A percentile compares a stretch with the other conserved stretches of the same genome.
Evolutionary conservation across 768 basidiomycete species (phyloP).

Genomic region (Lentinula sp.): DNA sequence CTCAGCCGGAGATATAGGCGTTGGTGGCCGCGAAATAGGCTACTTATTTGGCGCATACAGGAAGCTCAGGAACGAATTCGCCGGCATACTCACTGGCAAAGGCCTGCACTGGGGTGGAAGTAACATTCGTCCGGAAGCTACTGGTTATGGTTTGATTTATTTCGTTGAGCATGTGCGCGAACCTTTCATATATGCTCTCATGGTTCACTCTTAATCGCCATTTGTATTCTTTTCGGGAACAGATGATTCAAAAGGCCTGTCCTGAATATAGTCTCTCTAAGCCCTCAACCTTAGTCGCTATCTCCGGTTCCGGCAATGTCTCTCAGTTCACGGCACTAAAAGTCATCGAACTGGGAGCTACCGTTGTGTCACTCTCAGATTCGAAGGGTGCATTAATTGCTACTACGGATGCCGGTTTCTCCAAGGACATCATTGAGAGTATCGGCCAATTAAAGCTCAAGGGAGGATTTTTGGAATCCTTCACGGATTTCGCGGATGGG

Average conservation of each 20-base stretch:
- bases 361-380: conserved; percentile 68
- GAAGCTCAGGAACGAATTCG: conserved; percentile 64
- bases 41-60: conserved; percentile 79
- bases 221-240: background rate
- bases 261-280: conserved; percentile 48
- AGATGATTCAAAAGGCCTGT: conserved; percentile 54
- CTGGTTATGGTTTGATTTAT: conserved; percentile 72
- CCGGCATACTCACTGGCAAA: conserved; percentile 68
- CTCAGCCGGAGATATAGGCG: conserved; percentile 64
- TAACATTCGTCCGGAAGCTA: conserved; percentile 69
- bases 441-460: conserved; percentile 50
- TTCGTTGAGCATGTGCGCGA: conserved; percentile 61
- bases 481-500: conserved; percentile 21
- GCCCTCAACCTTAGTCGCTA: conserved; percentile 42
- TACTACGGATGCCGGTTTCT: conserved; percentile 48
- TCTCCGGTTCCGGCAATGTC: conserved; percentile 70
- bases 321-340: conserved; percentile 73
- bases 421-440: conserved; percentile 45
- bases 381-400: conserved; percentile 64
- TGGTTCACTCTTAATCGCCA: background rate
- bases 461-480: conserved; percentile 38
- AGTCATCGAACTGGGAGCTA: conserved; percentile 69
- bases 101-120: conserved; percentile 66
- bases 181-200: background rate
- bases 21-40: conserved; percentile 69